phyloP scores from a whole-genome alignment of 2,329 filamentous ascomycete species.

The Alternaria sp. region DNA sequence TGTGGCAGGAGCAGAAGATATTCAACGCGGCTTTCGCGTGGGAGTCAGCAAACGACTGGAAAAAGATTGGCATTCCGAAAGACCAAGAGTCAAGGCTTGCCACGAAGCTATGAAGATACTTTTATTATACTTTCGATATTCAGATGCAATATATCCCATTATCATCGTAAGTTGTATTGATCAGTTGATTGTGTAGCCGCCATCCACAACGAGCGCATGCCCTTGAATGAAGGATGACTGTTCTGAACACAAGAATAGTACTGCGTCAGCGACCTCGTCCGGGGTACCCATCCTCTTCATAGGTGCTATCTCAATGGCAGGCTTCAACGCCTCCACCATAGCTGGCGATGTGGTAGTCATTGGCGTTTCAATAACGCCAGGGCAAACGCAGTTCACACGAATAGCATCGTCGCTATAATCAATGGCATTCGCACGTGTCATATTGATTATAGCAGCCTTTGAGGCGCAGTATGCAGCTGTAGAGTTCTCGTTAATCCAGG shows the following conservation, averaged over 20 bases:
- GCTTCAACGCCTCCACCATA: constrained; percentile 43
- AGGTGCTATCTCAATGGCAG: constrained; percentile 57
- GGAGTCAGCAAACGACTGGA: constrained; percentile 42
- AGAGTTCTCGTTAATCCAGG: background rate
- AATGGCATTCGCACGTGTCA: constrained; percentile 66
- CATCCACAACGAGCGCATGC: constrained; percentile 58
- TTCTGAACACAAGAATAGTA: constrained; percentile 61
- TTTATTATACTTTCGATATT: background rate
- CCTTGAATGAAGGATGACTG: constrained; percentile 65
- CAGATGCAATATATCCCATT: background rate
- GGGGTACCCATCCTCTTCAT: constrained; percentile 58
- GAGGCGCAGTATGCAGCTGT: constrained; percentile 65
- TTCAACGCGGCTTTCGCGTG: constrained; percentile 39
- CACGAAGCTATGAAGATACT: constrained; percentile 20
- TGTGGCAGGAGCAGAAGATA: constrained; percentile 49
- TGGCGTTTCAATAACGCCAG: constrained; percentile 58
- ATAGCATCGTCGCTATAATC: constrained; percentile 62
- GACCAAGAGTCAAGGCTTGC: constrained; percentile 15
- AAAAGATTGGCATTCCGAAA: constrained; percentile 6
- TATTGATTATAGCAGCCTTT: constrained; percentile 66
- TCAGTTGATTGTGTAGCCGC: constrained; percentile 46
- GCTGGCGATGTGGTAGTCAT: constrained; percentile 35
- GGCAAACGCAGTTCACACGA: constrained; percentile 68
- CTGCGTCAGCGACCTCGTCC: constrained; percentile 64
- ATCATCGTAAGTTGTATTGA: background rate